A percentile compares a stretch with the other conserved stretches of the same genome.
phyloP scores from a whole-genome alignment of 805 yeast species.

The Candida nanaspora region DNA sequence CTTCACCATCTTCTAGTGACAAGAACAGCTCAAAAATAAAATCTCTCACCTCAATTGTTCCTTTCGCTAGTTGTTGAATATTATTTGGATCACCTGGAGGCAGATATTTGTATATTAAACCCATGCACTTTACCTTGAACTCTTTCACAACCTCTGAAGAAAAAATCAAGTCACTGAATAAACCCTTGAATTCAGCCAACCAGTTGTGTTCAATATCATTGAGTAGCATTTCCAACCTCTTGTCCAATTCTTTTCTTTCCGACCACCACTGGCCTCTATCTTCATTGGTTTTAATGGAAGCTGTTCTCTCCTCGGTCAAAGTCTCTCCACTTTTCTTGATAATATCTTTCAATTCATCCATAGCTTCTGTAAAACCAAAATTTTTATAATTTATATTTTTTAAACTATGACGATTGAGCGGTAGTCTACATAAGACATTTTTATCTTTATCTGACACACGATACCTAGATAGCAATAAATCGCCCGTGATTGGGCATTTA shows the following conservation, averaged over 20 bases:
- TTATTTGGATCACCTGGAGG: conserved; percentile 22
- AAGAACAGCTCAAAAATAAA: conserved; percentile 45
- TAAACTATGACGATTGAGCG: conserved; percentile 43
- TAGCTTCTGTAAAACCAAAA: conserved; percentile 38
- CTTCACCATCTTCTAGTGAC: background rate
- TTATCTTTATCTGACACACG: conserved; percentile 23
- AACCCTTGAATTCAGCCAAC: conserved; percentile 71
- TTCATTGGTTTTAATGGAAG: conserved; percentile 44
- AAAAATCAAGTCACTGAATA: conserved; percentile 37
- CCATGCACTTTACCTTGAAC: conserved; percentile 32
- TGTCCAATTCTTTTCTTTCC: conserved; percentile 54
- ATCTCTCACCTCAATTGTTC: conserved; percentile 30
- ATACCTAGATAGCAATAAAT: conserved; percentile 36
- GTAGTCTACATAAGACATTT: conserved; percentile 43
- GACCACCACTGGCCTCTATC: conserved; percentile 78
- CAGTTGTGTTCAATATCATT: conserved; percentile 52
- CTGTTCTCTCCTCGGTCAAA: conserved; percentile 47
- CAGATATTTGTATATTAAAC: conserved; percentile 34
- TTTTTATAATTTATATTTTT: conserved; percentile 36
- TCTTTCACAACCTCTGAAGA: conserved; percentile 17
- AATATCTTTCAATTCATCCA: conserved; percentile 39
- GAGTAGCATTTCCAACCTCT: conserved; percentile 45
- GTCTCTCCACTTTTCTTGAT: conserved; percentile 56
- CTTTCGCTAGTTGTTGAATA: background rate
- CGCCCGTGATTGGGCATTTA: conserved; percentile 48